These are phyloP conservation scores for Curvularia spicifera DNA, from an alignment of 2,329 filamentous ascomycete genomes.

Conservation along the genomic window DNA sequence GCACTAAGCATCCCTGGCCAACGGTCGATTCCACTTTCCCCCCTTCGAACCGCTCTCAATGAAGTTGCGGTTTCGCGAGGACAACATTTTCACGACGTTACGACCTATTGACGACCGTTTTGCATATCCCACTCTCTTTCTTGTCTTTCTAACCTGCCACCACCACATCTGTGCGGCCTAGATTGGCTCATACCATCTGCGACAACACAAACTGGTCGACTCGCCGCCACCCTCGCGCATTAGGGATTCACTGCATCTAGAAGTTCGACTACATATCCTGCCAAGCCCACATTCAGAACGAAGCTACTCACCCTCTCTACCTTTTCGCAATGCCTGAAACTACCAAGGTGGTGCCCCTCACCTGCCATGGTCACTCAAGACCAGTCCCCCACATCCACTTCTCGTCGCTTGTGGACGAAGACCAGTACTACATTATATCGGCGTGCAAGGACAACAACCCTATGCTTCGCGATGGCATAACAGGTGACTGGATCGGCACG, in stretches of 20 bases:
- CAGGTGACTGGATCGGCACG: conserved; percentile 81
- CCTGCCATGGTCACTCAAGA: conserved; percentile 91
- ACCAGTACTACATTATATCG: conserved; percentile 89
- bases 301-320: conserved; percentile 5
- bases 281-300: neutral
- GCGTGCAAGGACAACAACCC: conserved; percentile 98
- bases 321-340: conserved; percentile 46
- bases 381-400: conserved; percentile 92
- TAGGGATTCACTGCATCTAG: conserved; percentile 21
- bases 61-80: conserved; percentile 17
- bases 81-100: conserved; percentile 38
- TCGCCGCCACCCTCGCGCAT: conserved; percentile 13
- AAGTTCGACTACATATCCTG: conserved; percentile 4
- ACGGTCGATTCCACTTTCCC: conserved; percentile 25
- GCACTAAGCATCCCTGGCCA: conserved; percentile 18
- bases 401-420: conserved; percentile 80
- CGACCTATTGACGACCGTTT: conserved; percentile 40
- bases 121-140: conserved; percentile 27
- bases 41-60: conserved; percentile 20
- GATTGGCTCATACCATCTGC: conserved; percentile 11
- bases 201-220: conserved; percentile 11
- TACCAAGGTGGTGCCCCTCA: conserved; percentile 78
- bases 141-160: conserved; percentile 11
- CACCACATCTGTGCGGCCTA: conserved; percentile 3
- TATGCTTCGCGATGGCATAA: conserved; percentile 95